phyloP scores from a whole-genome alignment of 192 early-diverging fungal species.

The Linnemannia schmuckeri region DNA sequence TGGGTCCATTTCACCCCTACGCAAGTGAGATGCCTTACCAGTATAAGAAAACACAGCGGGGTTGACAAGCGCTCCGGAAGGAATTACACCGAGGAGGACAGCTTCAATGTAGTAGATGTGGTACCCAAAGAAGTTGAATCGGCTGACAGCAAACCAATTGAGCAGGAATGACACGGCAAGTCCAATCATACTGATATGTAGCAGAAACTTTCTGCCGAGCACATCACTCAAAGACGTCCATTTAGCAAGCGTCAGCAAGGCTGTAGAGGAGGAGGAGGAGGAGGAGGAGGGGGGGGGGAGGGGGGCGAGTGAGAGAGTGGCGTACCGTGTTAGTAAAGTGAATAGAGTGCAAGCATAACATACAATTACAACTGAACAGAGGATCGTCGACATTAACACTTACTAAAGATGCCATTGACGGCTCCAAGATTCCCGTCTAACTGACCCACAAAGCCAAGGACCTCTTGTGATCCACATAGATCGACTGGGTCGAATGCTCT shows the following conservation, averaged over 20 bases:
- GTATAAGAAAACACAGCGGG: conserved; percentile 4
- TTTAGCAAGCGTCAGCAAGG: conserved; percentile 9
- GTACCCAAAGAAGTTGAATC: background rate
- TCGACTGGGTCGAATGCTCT: background rate
- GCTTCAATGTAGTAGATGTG: background rate
- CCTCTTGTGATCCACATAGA: background rate
- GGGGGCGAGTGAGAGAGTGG: background rate
- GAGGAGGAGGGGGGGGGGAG: too few relatives aligned
- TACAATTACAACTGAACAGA: background rate
- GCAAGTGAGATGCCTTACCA: background rate
- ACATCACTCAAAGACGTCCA: conserved; percentile 25
- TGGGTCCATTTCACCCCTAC: background rate
- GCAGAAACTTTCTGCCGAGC: conserved; percentile 1
- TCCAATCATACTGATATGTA: background rate
- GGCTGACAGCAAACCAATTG: background rate
- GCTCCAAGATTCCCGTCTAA: background rate
- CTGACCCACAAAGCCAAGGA: conserved; percentile 9
- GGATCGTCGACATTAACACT: background rate
- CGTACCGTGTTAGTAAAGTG: background rate
- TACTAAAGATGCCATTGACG: conserved; percentile 15
- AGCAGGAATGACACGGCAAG: background rate
- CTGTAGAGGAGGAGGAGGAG: too few relatives aligned
- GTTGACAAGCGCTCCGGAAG: background rate
- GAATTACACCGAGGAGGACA: background rate
- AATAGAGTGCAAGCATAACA: background rate